Evolutionary conservation across 2,329 filamentous ascomycete species (phyloP).

Genomic region (Penicillium sp.): DNA sequence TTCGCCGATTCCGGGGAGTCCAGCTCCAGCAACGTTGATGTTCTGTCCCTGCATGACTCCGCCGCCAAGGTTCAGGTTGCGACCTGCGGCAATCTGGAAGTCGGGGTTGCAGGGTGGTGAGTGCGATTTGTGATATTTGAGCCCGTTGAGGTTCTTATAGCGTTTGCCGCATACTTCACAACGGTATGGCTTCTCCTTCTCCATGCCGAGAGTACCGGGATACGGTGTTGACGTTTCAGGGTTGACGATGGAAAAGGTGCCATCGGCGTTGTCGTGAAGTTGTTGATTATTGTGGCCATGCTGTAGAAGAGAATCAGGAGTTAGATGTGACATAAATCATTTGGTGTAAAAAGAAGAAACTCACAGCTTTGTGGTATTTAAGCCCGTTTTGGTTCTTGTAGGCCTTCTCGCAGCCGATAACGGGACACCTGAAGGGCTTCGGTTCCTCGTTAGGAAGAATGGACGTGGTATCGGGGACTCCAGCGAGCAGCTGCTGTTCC

Average conservation of each 20-base stretch:
- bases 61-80: constrained; percentile 36
- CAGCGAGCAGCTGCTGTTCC: constrained; percentile 59
- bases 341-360: constrained; percentile 33
- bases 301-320: constrained; percentile 27
- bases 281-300: constrained; percentile 97
- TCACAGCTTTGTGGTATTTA: constrained; percentile 74
- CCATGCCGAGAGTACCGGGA: constrained; percentile 96
- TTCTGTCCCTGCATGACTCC: constrained; percentile 46
- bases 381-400: constrained; percentile 99
- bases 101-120: constrained; percentile 88
- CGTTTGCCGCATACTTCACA: constrained; percentile 96
- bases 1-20: constrained; percentile 45
- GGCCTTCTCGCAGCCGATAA: constrained; percentile 97
- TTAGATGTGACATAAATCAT: constrained; percentile 9
- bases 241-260: constrained; percentile 96
- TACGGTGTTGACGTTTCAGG: constrained; percentile 91
- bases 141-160: constrained; percentile 97
- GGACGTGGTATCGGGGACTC: constrained; percentile 46
- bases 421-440: constrained; percentile 95
- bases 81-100: constrained; percentile 52
- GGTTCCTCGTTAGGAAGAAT: constrained; percentile 71
- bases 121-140: constrained; percentile 90
- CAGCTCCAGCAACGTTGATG: constrained; percentile 46
- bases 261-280: constrained; percentile 91
- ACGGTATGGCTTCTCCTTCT: constrained; percentile 98